Evolutionary conservation across 306 rosid species (phyloP).

Genomic region (Cicer arietinum): DNA sequence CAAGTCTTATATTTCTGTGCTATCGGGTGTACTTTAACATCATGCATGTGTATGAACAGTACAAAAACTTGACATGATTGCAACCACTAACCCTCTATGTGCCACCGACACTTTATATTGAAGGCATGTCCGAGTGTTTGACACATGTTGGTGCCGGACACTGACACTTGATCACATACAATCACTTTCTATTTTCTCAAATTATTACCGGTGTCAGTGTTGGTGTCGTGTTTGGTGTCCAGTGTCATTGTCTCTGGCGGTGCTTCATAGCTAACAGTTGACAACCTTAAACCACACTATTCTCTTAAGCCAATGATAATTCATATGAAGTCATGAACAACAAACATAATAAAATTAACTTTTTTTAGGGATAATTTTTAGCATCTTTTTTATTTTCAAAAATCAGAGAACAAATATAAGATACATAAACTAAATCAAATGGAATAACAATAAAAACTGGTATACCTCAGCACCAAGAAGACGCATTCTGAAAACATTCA

Average conservation of each 20-base stretch:
- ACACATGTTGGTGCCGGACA: no score
- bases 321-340: conserved; percentile 1
- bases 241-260: no score
- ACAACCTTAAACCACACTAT: conserved; percentile 5
- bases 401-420: conserved; percentile 27
- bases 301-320: not conserved
- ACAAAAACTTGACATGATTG: not conserved
- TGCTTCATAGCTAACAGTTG: not conserved
- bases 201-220: no score
- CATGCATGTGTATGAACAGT: conserved; percentile 15
- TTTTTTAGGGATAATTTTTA: not conserved
- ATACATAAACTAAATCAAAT: conserved; percentile 8
- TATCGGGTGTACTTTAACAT: not conserved
- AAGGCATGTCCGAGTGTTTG: no score
- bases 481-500: conserved; percentile 94
- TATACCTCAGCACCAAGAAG: conserved; percentile 99
- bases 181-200: no score
- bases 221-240: no score
- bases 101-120: no score
- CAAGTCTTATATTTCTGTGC: not conserved
- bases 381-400: conserved; percentile 1
- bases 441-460: conserved; percentile 31
- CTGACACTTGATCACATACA: no score
- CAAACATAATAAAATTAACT: not conserved
- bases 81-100: not conserved